Evolutionary conservation across 2,329 filamentous ascomycete genomes (phyloP).

Genomic region (Amphichorda felina): DNA sequence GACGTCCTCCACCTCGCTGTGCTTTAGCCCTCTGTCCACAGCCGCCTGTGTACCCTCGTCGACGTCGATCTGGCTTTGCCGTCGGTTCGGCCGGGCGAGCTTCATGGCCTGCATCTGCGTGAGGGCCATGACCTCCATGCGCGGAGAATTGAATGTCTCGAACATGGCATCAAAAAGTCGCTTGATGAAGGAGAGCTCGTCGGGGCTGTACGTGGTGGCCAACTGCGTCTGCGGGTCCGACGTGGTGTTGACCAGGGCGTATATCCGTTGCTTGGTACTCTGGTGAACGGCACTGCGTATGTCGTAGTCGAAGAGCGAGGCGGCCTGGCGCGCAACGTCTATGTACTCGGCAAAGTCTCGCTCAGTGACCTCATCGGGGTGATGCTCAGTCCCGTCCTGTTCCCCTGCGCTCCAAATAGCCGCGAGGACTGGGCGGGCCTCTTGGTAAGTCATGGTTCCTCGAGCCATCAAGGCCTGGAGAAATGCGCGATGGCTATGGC

Average conservation of each 20-base stretch:
- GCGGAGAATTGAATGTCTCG: conserved; percentile 68
- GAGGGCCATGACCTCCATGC: conserved; percentile 76
- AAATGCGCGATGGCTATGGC: conserved; percentile 71
- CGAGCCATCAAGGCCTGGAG: conserved; percentile 78
- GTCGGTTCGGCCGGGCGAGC: conserved; percentile 41
- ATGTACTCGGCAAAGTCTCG: conserved; percentile 60
- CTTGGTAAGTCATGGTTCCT: conserved; percentile 62
- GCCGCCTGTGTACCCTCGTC: conserved; percentile 21
- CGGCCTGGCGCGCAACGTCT: conserved; percentile 54
- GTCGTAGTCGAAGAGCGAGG: conserved; percentile 77
- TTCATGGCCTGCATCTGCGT: conserved; percentile 69
- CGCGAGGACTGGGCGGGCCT: conserved; percentile 64
- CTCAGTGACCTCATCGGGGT: conserved; percentile 50
- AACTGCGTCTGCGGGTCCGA: conserved; percentile 79
- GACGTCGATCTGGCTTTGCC: conserved; percentile 12
- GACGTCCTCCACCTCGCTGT: conserved; percentile 64
- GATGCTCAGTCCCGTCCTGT: conserved; percentile 37
- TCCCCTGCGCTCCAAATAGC: conserved; percentile 53
- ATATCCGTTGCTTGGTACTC: conserved; percentile 52
- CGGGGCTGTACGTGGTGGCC: conserved; percentile 66
- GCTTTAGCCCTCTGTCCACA: conserved; percentile 50
- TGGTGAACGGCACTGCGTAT: conserved; percentile 69
- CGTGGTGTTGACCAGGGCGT: conserved; percentile 77
- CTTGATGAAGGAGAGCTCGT: conserved; percentile 86
- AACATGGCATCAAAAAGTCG: conserved; percentile 86